phyloP scores from a whole-genome alignment of 2,329 filamentous ascomycete species.

The Penicillium paneum region DNA sequence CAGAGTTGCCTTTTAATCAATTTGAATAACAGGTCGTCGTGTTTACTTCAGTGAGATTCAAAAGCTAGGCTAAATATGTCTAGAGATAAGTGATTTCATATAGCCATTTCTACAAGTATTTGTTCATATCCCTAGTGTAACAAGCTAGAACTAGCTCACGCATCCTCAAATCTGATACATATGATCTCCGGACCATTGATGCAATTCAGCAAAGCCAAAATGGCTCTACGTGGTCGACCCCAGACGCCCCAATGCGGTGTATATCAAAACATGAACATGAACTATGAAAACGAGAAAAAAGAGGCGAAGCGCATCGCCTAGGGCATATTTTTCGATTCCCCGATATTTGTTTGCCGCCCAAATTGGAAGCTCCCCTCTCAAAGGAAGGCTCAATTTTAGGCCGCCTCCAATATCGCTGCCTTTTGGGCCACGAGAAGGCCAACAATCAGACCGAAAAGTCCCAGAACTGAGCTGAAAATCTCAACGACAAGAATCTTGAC shows the following conservation, averaged over 20 bases:
- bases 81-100: neutral
- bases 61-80: neutral
- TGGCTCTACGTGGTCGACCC: conserved; percentile 32
- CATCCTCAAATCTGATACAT: conserved; percentile 9
- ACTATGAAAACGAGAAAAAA: conserved; percentile 21
- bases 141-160: conserved; percentile 1
- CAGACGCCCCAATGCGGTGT: conserved; percentile 40
- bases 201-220: conserved; percentile 26
- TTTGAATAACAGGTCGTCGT: neutral
- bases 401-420: conserved; percentile 65
- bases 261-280: conserved; percentile 30
- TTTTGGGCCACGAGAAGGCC: conserved; percentile 84
- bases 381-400: conserved; percentile 13
- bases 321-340: neutral
- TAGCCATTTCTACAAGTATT: conserved; percentile 22
- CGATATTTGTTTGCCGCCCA: conserved; percentile 14
- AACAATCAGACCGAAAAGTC: conserved; percentile 93
- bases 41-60: neutral
- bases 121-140: conserved; percentile 21
- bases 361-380: conserved; percentile 13
- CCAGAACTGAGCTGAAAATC: conserved; percentile 97
- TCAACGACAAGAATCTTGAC: conserved; percentile 99
- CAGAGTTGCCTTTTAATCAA: neutral
- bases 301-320: conserved; percentile 19
- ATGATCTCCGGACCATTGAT: conserved; percentile 27